Percentiles rank a stretch among this genome's conserved stretches.
Conservation (phyloP, 2,329 filamentous ascomycete genomes). For the Didymellaceae sp. region DNA sequence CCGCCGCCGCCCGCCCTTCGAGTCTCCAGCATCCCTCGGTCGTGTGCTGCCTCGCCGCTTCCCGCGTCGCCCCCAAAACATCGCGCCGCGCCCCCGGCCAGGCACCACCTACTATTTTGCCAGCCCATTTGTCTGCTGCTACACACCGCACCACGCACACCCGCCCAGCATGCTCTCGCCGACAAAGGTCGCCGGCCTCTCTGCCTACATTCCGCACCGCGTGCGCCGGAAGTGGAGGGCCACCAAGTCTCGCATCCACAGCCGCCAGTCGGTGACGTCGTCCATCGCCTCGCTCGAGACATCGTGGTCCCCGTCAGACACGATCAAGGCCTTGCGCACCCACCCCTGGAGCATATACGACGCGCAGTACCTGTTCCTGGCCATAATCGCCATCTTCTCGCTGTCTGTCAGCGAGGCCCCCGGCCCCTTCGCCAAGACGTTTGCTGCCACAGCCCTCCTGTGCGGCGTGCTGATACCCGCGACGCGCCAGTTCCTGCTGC, state of each 20-base stretch:
- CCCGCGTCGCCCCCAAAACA: constrained; percentile 7
- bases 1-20: not conserved
- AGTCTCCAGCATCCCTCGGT: constrained; percentile 27
- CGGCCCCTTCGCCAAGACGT: constrained; percentile 78
- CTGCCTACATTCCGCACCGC: constrained; percentile 66
- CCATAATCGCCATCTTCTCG: constrained; percentile 79
- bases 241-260: constrained; percentile 68
- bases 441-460: constrained; percentile 70
- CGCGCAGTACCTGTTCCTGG: constrained; percentile 80
- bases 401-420: constrained; percentile 80
- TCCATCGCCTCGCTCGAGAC: constrained; percentile 79
- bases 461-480: constrained; percentile 79
- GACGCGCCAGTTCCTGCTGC: constrained; percentile 89
- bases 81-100: constrained; percentile 13
- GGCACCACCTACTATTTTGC: constrained; percentile 28
- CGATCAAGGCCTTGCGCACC: constrained; percentile 74
- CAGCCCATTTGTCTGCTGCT: constrained; percentile 34
- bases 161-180: constrained; percentile 50
- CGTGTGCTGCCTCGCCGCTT: constrained; percentile 31
- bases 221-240: constrained; percentile 69
- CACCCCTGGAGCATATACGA: constrained; percentile 86
- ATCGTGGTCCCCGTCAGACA: constrained; percentile 81
- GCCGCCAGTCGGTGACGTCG: constrained; percentile 70
- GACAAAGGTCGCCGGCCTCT: constrained; percentile 55
- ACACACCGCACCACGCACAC: not conserved